These are phyloP conservation scores for Mycena kentingensis DNA, from an alignment of 768 basidiomycete species.

Conservation along the genomic window DNA sequence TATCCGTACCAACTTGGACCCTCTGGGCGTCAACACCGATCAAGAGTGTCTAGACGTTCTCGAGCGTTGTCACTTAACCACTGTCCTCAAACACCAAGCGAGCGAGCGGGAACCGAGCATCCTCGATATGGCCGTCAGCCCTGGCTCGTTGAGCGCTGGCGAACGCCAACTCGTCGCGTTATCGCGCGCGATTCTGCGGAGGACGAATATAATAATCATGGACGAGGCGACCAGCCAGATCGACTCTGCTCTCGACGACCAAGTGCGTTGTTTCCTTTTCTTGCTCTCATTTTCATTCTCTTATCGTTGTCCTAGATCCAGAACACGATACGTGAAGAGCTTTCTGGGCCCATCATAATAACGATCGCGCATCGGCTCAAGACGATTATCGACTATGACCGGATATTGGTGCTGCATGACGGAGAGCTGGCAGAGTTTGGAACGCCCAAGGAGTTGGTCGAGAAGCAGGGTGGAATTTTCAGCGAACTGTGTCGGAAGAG, in stretches of 20 bases:
- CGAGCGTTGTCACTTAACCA: constrained; percentile 61
- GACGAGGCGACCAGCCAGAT: constrained; percentile 82
- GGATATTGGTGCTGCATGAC: constrained; percentile 70
- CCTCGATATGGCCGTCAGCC: constrained; percentile 65
- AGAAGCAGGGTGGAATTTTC: constrained; percentile 58
- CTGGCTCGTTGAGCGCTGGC: constrained; percentile 71
- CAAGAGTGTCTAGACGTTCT: constrained; percentile 68
- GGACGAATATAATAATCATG: constrained; percentile 69
- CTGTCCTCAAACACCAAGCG: constrained; percentile 42
- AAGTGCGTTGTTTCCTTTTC: constrained; percentile 43
- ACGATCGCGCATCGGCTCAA: constrained; percentile 83
- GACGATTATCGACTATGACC: constrained; percentile 76
- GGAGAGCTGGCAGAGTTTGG: constrained; percentile 81
- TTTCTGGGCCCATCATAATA: constrained; percentile 70
- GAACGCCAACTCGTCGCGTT: constrained; percentile 76
- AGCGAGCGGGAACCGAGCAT: constrained; percentile 35
- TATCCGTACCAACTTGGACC: constrained; percentile 72
- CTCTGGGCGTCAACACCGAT: constrained; percentile 57
- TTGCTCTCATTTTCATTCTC: neutral
- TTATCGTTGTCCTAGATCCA: constrained; percentile 52
- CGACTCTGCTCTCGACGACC: constrained; percentile 68
- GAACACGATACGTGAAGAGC: constrained; percentile 70
- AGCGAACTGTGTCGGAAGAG: constrained; percentile 69
- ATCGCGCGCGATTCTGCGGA: constrained; percentile 66
- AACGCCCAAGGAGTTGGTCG: constrained; percentile 57